These are phyloP conservation scores for Candida railenensis DNA, from an alignment of 805 yeast genomes.

Conservation along the genomic window DNA sequence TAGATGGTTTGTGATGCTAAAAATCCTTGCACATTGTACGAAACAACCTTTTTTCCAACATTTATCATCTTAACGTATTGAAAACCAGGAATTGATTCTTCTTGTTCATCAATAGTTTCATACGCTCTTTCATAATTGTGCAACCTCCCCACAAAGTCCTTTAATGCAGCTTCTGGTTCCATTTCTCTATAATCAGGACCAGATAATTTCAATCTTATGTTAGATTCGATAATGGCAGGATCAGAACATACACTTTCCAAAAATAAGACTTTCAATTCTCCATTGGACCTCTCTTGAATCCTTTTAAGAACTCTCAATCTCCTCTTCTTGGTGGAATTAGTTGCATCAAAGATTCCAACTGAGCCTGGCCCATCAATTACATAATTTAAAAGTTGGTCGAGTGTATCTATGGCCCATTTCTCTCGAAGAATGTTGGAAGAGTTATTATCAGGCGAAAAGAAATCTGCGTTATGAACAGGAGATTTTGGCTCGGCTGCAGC, in stretches of 20 bases:
- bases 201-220: conserved; percentile 77
- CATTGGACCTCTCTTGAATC: conserved; percentile 54
- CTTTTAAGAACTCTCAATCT: conserved; percentile 56
- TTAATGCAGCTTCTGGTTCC: conserved; percentile 77
- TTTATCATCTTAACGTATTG: conserved; percentile 95
- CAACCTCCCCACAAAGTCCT: conserved; percentile 79
- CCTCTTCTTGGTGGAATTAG: conserved; percentile 70
- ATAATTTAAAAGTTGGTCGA: conserved; percentile 80
- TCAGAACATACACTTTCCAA: conserved; percentile 88
- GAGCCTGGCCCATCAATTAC: conserved; percentile 79
- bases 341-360: conserved; percentile 89
- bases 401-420: conserved; percentile 94
- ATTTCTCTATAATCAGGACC: conserved; percentile 92
- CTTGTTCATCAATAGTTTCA: conserved; percentile 83
- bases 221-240: conserved; percentile 72
- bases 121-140: conserved; percentile 85
- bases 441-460: conserved; percentile 79
- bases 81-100: conserved; percentile 63
- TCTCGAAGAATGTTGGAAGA: conserved; percentile 69
- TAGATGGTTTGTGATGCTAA: conserved; percentile 91
- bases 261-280: conserved; percentile 73
- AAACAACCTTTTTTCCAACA: conserved; percentile 91
- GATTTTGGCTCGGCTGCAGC: conserved; percentile 18
- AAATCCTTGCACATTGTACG: conserved; percentile 84
- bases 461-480: conserved; percentile 67